These are phyloP conservation scores for Aureobasidium mangrovei DNA, from an alignment of 2,329 filamentous ascomycete species.

Conservation along the genomic window DNA sequence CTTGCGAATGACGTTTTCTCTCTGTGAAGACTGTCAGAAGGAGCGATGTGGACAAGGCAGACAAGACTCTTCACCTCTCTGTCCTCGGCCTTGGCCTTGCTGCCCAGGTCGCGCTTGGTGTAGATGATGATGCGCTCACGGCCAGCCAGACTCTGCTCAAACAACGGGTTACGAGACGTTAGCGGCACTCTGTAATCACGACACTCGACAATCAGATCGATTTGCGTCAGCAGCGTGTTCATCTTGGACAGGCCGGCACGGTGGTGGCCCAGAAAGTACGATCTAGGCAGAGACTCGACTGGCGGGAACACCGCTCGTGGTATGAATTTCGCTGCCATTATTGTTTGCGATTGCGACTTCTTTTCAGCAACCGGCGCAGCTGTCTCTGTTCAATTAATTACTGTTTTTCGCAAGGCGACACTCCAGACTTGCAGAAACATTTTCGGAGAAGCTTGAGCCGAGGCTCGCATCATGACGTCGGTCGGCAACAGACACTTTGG, in stretches of 20 bases:
- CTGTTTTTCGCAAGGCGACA: background rate
- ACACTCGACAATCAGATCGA: conserved; percentile 88
- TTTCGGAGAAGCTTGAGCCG: conserved; percentile 4
- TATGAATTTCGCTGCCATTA: conserved; percentile 48
- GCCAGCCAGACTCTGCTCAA: conserved; percentile 63
- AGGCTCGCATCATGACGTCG: conserved; percentile 1
- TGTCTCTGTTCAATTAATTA: background rate
- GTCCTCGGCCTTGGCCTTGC: conserved; percentile 32
- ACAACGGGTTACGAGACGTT: conserved; percentile 80
- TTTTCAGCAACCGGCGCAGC: background rate
- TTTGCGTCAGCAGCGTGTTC: conserved; percentile 67
- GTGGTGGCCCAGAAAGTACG: conserved; percentile 95
- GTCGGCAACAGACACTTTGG: too few species aligned
- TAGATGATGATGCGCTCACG: conserved; percentile 76
- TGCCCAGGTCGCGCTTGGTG: conserved; percentile 75
- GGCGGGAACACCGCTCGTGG: conserved; percentile 66
- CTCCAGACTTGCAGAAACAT: background rate
- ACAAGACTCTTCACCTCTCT: conserved; percentile 29
- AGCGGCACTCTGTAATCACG: conserved; percentile 87
- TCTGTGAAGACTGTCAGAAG: background rate
- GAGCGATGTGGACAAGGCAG: background rate
- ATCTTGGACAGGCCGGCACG: conserved; percentile 71
- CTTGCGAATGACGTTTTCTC: conserved; percentile 33
- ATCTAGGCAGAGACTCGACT: conserved; percentile 68
- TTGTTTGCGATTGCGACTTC: background rate